These are phyloP conservation scores for Colletotrichum sp. DNA, from an alignment of 2,329 filamentous ascomycete genomes.

Conservation along the genomic window DNA sequence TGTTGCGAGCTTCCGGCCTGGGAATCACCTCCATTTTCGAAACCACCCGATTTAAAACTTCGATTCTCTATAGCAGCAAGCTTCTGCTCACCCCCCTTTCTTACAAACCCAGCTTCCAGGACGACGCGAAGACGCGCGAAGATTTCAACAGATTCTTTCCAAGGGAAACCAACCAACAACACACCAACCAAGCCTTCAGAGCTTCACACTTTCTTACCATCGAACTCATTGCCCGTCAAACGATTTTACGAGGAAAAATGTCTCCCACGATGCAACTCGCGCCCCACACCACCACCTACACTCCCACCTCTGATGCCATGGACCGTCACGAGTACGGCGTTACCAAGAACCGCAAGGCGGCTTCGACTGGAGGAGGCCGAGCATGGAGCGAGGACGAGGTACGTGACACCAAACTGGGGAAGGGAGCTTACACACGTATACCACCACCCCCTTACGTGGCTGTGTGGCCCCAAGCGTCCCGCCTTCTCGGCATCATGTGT, in stretches of 20 bases:
- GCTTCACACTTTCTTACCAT: slow-evolving; percentile 15
- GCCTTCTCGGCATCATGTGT: not conserved
- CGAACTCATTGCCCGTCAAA: slow-evolving; percentile 27
- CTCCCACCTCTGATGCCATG: slow-evolving; percentile 57
- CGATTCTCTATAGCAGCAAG: slow-evolving; percentile 16
- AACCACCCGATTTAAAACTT: slow-evolving; percentile 8
- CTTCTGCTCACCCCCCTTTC: slow-evolving; percentile 11
- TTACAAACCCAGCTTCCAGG: slow-evolving; percentile 15
- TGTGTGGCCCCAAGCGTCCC: not conserved
- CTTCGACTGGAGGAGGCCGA: slow-evolving; percentile 76
- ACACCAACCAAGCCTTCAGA: not conserved
- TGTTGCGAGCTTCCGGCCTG: slow-evolving; percentile 17
- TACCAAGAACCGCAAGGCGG: slow-evolving; percentile 70
- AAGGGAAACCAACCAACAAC: not conserved
- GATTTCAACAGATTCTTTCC: not conserved
- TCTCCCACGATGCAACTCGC: slow-evolving; percentile 55
- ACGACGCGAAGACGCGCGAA: slow-evolving; percentile 14
- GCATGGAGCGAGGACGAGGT: slow-evolving; percentile 90
- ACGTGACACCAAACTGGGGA: slow-evolving; percentile 31
- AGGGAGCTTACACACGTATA: not conserved
- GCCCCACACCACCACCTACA: slow-evolving; percentile 49
- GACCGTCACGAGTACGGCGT: slow-evolving; percentile 65
- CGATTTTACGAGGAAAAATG: slow-evolving; percentile 43
- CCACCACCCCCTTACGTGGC: not conserved
- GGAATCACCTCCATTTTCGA: slow-evolving; percentile 10